Evolutionary conservation across 1,139 yeast species (phyloP).

Genomic region (Lodderomyces oxycetoniae): DNA sequence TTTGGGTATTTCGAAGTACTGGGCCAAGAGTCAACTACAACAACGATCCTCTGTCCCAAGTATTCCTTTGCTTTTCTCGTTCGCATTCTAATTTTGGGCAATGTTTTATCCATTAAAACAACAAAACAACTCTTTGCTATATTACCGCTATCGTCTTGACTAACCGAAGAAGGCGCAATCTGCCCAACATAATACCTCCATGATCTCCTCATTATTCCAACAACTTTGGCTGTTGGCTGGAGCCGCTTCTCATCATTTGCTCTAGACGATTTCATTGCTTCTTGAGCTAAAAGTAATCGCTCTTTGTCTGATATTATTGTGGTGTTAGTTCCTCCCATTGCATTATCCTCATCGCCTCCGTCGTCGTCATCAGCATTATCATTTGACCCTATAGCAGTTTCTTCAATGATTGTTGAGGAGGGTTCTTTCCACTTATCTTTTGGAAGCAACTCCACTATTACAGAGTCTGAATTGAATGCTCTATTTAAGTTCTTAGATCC

Average conservation of each 20-base stretch:
- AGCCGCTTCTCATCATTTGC: slow-evolving; percentile 36
- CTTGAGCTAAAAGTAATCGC: slow-evolving; percentile 68
- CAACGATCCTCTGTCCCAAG: slow-evolving; percentile 82
- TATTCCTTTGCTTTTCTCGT: slow-evolving; percentile 83
- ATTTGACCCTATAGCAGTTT: slow-evolving; percentile 56
- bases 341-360: slow-evolving; percentile 30
- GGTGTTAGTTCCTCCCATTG: slow-evolving; percentile 5
- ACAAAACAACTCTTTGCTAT: slow-evolving; percentile 80
- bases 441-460: slow-evolving; percentile 86
- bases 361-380: slow-evolving; percentile 57
- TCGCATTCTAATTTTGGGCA: slow-evolving; percentile 82
- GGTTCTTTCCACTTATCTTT: slow-evolving; percentile 86
- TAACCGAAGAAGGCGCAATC: slow-evolving; percentile 74
- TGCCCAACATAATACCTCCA: slow-evolving; percentile 98
- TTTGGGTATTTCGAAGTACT: slow-evolving; percentile 78
- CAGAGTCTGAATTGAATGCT: slow-evolving; percentile 88
- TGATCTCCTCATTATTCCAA: slow-evolving; percentile 81
- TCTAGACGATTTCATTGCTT: slow-evolving; percentile 57
- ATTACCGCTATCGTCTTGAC: slow-evolving; percentile 47
- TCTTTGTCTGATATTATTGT: slow-evolving; percentile 68
- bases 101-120: slow-evolving; percentile 78
- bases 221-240: slow-evolving; percentile 90
- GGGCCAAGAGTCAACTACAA: slow-evolving; percentile 93
- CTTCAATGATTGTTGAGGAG: slow-evolving; percentile 73
- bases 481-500: slow-evolving; percentile 87